phyloP scores from a whole-genome alignment of 345 rosid species.

The Citrus australasica region DNA sequence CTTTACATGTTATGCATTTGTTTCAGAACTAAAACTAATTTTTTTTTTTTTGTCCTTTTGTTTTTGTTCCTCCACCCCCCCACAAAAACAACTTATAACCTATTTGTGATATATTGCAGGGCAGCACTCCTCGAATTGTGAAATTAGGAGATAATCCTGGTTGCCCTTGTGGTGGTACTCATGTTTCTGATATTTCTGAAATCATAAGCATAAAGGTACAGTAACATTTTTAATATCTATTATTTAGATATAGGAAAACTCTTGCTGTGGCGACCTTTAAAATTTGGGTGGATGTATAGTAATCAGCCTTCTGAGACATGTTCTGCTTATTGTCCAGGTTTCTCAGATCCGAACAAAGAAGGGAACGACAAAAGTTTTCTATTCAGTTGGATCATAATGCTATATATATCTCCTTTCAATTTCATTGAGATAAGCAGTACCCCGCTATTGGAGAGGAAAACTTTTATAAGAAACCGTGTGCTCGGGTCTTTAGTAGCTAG shows the following conservation, averaged over 20 bases:
- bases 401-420: background rate
- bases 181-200: conserved; percentile 72
- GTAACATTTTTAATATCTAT: background rate
- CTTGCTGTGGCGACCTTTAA: background rate
- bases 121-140: conserved; percentile 71
- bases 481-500: background rate
- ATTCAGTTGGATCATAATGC: conserved; percentile 37
- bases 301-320: background rate
- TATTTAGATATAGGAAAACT: background rate
- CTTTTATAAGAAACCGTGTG: background rate
- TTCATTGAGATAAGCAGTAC: background rate
- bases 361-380: conserved; percentile 68
- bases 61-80: too few species aligned
- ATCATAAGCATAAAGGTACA: conserved; percentile 64
- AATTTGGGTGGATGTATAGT: background rate
- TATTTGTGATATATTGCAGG: conserved; percentile 38
- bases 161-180: conserved; percentile 92
- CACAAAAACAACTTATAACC: background rate
- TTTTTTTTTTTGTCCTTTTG: background rate
- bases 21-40: background rate
- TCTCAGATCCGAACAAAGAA: conserved; percentile 68
- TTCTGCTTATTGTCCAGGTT: conserved; percentile 33
- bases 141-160: conserved; percentile 64
- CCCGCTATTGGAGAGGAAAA: background rate
- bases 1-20: background rate